A percentile compares a stretch with the other conserved stretches of the same genome.
phyloP scores from a whole-genome alignment of 495 filamentous ascomycete genomes.

The Xylaria palmicola region DNA sequence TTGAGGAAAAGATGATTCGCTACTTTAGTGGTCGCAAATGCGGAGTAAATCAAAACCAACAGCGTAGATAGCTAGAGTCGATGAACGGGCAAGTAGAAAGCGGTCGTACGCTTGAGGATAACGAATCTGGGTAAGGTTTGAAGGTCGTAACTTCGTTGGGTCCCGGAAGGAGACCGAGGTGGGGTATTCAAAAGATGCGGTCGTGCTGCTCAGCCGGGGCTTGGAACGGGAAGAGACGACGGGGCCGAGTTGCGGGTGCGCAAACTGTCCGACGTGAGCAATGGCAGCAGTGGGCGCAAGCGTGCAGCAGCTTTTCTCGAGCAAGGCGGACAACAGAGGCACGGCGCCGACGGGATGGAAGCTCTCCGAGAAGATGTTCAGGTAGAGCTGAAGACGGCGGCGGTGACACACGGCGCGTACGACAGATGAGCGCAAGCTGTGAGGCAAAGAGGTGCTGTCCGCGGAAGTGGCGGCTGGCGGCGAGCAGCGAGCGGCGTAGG shows the following conservation, averaged over 20 bases:
- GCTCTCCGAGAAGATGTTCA: slow-evolving; percentile 1
- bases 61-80: neutral
- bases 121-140: neutral
- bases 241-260: slow-evolving; percentile 18
- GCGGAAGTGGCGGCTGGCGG: neutral
- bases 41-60: neutral
- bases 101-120: neutral
- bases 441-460: slow-evolving; percentile 1
- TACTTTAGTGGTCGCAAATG: neutral
- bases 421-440: slow-evolving; percentile 10
- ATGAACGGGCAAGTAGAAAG: neutral
- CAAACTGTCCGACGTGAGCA: slow-evolving; percentile 20
- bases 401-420: slow-evolving; percentile 8
- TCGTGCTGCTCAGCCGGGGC: neutral
- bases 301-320: slow-evolving; percentile 11
- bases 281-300: slow-evolving; percentile 19
- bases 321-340: slow-evolving; percentile 2
- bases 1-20: neutral
- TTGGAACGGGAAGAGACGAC: neutral
- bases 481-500: no score
- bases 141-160: slow-evolving; percentile 8
- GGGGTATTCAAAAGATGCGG: slow-evolving; percentile 6
- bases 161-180: slow-evolving; percentile 1
- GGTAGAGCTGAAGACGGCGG: slow-evolving; percentile 8
- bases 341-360: neutral